Conservation (phyloP, 768 basidiomycete genomes). For the Termitomyces sp. region DNA sequence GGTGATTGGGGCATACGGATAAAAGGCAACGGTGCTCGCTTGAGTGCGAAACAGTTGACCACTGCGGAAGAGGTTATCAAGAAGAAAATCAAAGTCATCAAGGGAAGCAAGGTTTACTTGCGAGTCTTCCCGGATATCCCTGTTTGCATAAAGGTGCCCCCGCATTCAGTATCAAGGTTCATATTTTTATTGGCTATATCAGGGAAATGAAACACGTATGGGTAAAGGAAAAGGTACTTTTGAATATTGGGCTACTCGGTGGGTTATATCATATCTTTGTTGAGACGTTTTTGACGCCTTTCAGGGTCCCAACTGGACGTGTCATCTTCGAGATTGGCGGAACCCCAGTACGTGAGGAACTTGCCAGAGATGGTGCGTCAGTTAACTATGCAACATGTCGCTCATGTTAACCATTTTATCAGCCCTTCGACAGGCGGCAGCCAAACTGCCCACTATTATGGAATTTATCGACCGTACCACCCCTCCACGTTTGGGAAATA, state of each 20-base stretch:
- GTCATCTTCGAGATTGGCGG: slow-evolving; percentile 96
- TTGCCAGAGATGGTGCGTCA: slow-evolving; percentile 81
- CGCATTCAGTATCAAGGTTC: background rate
- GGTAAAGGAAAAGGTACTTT: slow-evolving; percentile 98
- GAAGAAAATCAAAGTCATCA: slow-evolving; percentile 85
- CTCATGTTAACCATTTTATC: slow-evolving; percentile 4
- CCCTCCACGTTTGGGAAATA: slow-evolving; percentile 71
- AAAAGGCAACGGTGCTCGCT: slow-evolving; percentile 73
- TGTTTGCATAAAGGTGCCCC: slow-evolving; percentile 88
- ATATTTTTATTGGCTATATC: background rate
- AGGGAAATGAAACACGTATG: slow-evolving; percentile 98
- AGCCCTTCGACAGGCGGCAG: slow-evolving; percentile 88
- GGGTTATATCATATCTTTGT: slow-evolving; percentile 20
- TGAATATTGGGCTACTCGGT: slow-evolving; percentile 97
- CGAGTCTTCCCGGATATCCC: slow-evolving; percentile 96
- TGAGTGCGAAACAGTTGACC: slow-evolving; percentile 87
- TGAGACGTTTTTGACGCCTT: background rate
- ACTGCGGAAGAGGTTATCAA: slow-evolving; percentile 86
- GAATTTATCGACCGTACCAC: slow-evolving; percentile 77
- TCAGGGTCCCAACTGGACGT: slow-evolving; percentile 80
- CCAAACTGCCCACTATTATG: slow-evolving; percentile 82
- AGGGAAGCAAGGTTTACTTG: slow-evolving; percentile 83
- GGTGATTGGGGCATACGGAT: slow-evolving; percentile 93
- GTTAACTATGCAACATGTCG: background rate
- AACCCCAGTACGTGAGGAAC: slow-evolving; percentile 82